These are phyloP conservation scores for Pochonia chlamydosporia DNA, from an alignment of 2,329 filamentous ascomycete species.

Conservation along the genomic window DNA sequence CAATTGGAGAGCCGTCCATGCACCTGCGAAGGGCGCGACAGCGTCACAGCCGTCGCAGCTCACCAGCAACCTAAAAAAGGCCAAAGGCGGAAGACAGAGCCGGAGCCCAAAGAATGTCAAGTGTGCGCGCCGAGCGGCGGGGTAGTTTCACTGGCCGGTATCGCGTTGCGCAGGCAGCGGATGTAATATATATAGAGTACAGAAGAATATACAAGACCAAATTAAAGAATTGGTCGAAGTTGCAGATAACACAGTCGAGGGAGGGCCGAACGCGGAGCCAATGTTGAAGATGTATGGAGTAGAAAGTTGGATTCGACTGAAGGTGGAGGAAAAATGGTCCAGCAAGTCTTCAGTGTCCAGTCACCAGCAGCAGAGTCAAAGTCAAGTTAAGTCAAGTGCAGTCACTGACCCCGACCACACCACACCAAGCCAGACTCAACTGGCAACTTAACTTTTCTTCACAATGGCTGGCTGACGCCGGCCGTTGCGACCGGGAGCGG, in stretches of 20 bases:
- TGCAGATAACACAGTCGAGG: neutral
- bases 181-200: neutral
- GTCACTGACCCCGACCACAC: too few relatives aligned
- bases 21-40: conserved; percentile 18
- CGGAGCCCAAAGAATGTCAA: neutral
- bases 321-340: conserved; percentile 7
- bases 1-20: conserved; percentile 45
- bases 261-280: conserved; percentile 9
- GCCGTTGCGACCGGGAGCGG: conserved; percentile 4
- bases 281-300: conserved; percentile 1
- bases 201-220: neutral
- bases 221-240: conserved; percentile 1
- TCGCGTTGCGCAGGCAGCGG: conserved; percentile 2
- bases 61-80: conserved; percentile 12
- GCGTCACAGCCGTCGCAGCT: conserved; percentile 10
- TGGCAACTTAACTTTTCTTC: neutral
- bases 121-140: neutral
- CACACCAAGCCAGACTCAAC: too few relatives aligned
- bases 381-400: too few relatives aligned
- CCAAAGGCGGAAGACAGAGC: conserved; percentile 8
- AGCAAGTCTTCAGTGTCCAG: neutral
- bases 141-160: conserved; percentile 5
- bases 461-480: conserved; percentile 1
- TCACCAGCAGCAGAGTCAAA: too few relatives aligned
- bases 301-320: conserved; percentile 3